Base-by-base conservation (phyloP, 78 protist species). In the Dictyostelium brefeldianum region DNA sequence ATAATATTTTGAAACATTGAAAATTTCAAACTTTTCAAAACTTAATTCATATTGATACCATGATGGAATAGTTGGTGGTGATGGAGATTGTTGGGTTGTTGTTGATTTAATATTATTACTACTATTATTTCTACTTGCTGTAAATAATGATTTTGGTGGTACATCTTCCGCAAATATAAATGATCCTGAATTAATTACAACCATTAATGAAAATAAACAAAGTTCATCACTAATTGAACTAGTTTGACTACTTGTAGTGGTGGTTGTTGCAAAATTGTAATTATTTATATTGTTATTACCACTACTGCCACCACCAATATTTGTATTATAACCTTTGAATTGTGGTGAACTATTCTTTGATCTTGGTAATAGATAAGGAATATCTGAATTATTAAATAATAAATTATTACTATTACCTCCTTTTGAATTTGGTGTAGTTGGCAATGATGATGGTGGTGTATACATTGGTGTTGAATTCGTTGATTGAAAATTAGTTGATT, bases 11-110 rank as follows among this genome's bases (percentile, higher is more conserved):
- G 48, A 27, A 54, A 87, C 93, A 65, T 74, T 64, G 47, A 77
- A 87, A 10, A 77, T 27, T 29, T 87, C 93, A 47, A 87, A 65
- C 25, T 74, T 41, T 77, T 77, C 79, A 77, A 87, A 87, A 7
- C 46, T 47, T 10, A 87, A 59, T 56, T 43, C 41, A 78, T 87
- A 87, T 51, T 73, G 67, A 47, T 43, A 85, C 18, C 64, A 62
- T 17, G 56, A 14, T 56, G 46, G 80, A 20, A n/a, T 5, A 9
- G 74, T 27, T 46, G 46, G 8, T 27, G 50, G 15, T 59, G 75
- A 27, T 22, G 67, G 15, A 7, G 36, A 18, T 57, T 62, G 70
- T 10, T 62, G 70, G 0, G 22, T 14, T 31, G 15, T 27, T 65
- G 75, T 65, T 56, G 18, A 41, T 10, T 78, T 78, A 4, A 29